These are phyloP conservation scores for Gaultheria prostrata DNA, from an alignment of 148 eudicot species.

Conservation along the genomic window DNA sequence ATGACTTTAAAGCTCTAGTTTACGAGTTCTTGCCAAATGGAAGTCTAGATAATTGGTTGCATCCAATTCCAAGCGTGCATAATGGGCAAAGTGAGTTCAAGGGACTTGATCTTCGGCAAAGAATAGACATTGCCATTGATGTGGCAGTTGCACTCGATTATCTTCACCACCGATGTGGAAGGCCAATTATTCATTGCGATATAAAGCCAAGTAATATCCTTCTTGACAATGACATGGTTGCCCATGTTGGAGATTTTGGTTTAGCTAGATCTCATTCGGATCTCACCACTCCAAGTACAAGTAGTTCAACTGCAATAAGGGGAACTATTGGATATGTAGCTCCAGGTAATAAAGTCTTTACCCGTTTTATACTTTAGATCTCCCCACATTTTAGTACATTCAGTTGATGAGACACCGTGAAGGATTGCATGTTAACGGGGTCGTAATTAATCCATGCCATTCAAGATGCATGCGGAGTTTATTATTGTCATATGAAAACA, in stretches of 20 bases:
- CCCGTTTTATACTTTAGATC: background rate
- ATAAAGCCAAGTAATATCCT: slow-evolving; percentile 1
- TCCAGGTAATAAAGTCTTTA: background rate
- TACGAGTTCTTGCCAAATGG: background rate
- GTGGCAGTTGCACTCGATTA: slow-evolving; percentile 10
- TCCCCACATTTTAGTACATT: background rate
- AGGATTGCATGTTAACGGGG: background rate
- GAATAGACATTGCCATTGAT: background rate
- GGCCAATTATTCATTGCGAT: background rate
- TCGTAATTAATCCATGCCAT: background rate
- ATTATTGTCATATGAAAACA: background rate
- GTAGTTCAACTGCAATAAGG: background rate
- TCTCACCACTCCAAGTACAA: background rate
- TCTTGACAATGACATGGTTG: background rate
- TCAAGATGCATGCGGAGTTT: background rate
- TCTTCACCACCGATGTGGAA: background rate
- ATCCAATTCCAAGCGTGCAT: background rate
- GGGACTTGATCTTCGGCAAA: background rate
- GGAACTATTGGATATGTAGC: background rate
- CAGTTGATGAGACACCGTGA: background rate
- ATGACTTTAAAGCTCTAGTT: slow-evolving; percentile 4
- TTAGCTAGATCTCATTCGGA: background rate
- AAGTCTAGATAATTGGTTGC: background rate
- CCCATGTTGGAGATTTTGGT: background rate
- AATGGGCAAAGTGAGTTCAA: background rate